Conservation (phyloP, 371 early-diverging fungal genomes). For the Basidiobolus heterosporus region DNA sequence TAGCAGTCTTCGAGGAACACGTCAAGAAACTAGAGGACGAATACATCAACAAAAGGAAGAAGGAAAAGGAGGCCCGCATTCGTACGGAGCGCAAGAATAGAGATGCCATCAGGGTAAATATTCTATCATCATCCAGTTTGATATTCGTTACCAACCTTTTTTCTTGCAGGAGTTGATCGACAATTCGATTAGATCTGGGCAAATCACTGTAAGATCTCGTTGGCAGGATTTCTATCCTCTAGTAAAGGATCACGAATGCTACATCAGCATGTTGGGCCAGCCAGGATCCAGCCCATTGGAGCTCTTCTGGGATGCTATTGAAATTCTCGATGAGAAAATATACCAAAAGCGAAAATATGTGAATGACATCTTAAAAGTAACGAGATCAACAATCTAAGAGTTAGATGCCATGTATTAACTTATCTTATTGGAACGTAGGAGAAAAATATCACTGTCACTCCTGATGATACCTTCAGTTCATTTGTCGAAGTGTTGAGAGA, state of each 20-base stretch:
- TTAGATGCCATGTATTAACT: not conserved
- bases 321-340: conserved; percentile 57
- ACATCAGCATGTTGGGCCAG: conserved; percentile 56
- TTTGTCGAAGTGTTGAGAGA: conserved; percentile 16
- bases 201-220: conserved; percentile 44
- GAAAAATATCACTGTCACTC: conserved; percentile 24
- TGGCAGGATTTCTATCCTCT: conserved; percentile 76
- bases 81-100: conserved; percentile 52
- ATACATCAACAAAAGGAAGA: conserved; percentile 21
- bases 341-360: conserved; percentile 52
- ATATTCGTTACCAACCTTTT: not conserved
- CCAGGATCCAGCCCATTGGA: conserved; percentile 77
- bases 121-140: not conserved
- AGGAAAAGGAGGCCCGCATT: conserved; percentile 16
- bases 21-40: conserved; percentile 44
- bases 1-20: conserved; percentile 65
- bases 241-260: conserved; percentile 53
- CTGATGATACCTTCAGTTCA: conserved; percentile 30
- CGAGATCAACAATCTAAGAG: not conserved
- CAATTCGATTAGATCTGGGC: conserved; percentile 27
- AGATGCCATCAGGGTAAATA: conserved; percentile 32
- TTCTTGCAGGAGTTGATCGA: conserved; percentile 28
- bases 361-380: conserved; percentile 31
- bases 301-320: conserved; percentile 77
- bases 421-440: conserved; percentile 11